Conservation (phyloP, 345 rosid genomes). For the Pistacia atlantica region DNA sequence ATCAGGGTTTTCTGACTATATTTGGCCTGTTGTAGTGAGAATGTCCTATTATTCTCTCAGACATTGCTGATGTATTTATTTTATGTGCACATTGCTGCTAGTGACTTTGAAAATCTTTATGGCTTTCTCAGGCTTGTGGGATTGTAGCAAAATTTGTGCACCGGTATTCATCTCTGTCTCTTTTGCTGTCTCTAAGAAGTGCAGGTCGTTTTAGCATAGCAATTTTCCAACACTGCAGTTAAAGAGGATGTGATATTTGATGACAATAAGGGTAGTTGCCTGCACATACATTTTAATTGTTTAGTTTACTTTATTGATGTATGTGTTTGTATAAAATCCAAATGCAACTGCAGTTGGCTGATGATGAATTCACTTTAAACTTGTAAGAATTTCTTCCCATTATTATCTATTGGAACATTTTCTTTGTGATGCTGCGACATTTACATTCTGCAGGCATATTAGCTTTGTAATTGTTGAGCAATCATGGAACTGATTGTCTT, state of each 20-base stretch:
- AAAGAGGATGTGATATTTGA: slow-evolving; percentile 4
- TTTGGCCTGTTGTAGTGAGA: not conserved
- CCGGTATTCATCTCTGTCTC: not conserved
- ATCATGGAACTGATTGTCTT: not conserved
- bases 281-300: slow-evolving; percentile 10
- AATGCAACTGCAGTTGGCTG: slow-evolving; percentile 29
- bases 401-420: not conserved
- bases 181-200: slow-evolving; percentile 20
- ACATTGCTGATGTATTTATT: not conserved
- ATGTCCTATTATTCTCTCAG: not conserved
- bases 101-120: slow-evolving; percentile 2
- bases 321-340: slow-evolving; percentile 34
- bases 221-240: slow-evolving; percentile 19
- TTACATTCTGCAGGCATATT: too few relatives aligned
- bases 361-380: slow-evolving; percentile 12
- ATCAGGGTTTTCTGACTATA: slow-evolving; percentile 3
- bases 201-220: slow-evolving; percentile 17
- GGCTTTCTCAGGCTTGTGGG: slow-evolving; percentile 28
- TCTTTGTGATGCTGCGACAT: not conserved
- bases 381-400: slow-evolving; percentile 15
- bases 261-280: slow-evolving; percentile 29
- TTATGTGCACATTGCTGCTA: not conserved
- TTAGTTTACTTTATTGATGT: slow-evolving; percentile 4
- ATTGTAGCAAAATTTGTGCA: slow-evolving; percentile 6
- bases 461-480: not conserved